Base-by-base conservation (phyloP, 352 stramenopile species). In the Globisporangium canariense region DNA sequence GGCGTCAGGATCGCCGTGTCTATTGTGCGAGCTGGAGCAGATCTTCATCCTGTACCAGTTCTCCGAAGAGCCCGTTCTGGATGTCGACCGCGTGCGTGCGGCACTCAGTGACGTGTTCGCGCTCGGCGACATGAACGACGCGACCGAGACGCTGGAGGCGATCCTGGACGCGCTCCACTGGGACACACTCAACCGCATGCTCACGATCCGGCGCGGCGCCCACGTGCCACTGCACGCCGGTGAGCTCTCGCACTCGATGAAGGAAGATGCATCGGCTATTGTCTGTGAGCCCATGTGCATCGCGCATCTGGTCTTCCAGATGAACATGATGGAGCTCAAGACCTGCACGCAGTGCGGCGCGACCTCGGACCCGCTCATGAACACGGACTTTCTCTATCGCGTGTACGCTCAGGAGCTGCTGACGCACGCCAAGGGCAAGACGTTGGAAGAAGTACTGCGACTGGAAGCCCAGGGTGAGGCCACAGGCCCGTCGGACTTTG, bases 21-120 rank as follows among this genome's bases (percentile, higher is more conserved):
- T 94, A n/a, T 70, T 94, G 60, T 94, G 86, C 38, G 86, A 94
- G 60, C 70, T 94, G 36, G 83, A 93, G 73, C 83, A 91, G 64
- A 88, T 94, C 46, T 94, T 94, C 69, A 76, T 91, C 50, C 67
- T 90, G 61, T 94, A 94, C 71, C 80, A 93, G 77, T 94, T 89
- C 60, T 81, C 80, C 5, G 82, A 94, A 52, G 81, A 90, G 60
- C 71, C 78, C 3, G 81, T 91, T 41, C 73, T 94, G 14, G 82
- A 89, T 14, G 83, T 91, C 14, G 81, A 91, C 59, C 81, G 83
- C 65, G 83, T 93, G 16, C 83, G 86, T 18, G 40, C 86, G 4
- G 86, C 86, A 28, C 64, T 94, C 16, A 72, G 80, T 34, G 70
- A 79, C 7, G 73, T 78, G 36, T 94, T 94, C 64, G 69, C 79